Evolutionary conservation across 345 rosid genomes (phyloP).

Genomic region (sweet orange (Citrus sinensis)): DVS_A1.0 CM039163.1:45144501-45145000

Average conservation of each 20-base stretch:
- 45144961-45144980: constrained; percentile 47
- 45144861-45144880: constrained; percentile 93
- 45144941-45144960: constrained; percentile 48
- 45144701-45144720: constrained; percentile 62
- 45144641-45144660: constrained; percentile 26
- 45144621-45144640: constrained; percentile 22
- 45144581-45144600: constrained; percentile 9
- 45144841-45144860: constrained; percentile 83
- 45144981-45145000: constrained; percentile 33
- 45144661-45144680: constrained; percentile 75
- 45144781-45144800: constrained; percentile 69
- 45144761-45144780: constrained; percentile 25
- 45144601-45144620: constrained; percentile 8
- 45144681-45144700: constrained; percentile 56
- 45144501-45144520: neutral
- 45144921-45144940: constrained; percentile 52
- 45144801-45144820: constrained; percentile 47
- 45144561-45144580: constrained; percentile 23
- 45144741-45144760: constrained; percentile 35
- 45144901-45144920: constrained; percentile 54
- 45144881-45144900: constrained; percentile 43
- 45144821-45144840: constrained; percentile 59
- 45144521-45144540: constrained; percentile 36
- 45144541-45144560: constrained; percentile 52
- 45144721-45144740: constrained; percentile 41